These are phyloP conservation scores for Pyrus bretschneideri DNA, from an alignment of 306 rosid species.

Conservation along the genomic window DNA sequence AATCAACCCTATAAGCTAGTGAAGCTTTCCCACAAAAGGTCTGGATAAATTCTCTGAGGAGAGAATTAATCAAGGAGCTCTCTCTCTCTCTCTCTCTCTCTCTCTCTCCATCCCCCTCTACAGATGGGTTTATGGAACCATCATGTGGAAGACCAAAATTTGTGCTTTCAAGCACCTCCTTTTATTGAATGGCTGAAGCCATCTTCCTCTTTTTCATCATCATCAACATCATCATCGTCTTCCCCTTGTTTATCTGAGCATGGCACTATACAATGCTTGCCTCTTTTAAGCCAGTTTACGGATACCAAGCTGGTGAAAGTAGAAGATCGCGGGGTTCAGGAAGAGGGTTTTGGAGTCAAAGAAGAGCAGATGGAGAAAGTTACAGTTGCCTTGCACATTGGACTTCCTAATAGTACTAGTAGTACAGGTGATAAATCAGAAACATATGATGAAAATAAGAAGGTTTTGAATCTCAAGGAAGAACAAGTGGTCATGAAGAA, in stretches of 20 bases:
- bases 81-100: background rate
- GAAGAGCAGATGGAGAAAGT: conserved; percentile 51
- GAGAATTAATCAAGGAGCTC: conserved; percentile 25
- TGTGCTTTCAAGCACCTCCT: conserved; percentile 59
- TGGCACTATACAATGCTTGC: conserved; percentile 51
- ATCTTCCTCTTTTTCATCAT: conserved; percentile 25
- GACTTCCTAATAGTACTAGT: conserved; percentile 41
- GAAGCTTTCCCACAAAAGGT: conserved; percentile 35
- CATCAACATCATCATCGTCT: conserved; percentile 14
- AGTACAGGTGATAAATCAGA: background rate
- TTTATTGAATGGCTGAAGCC: conserved; percentile 98
- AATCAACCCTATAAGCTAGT: conserved; percentile 18
- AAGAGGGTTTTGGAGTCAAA: conserved; percentile 37
- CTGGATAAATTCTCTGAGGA: conserved; percentile 39
- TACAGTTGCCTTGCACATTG: conserved; percentile 76
- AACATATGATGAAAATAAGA: conserved; percentile 15
- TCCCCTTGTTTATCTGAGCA: conserved; percentile 23
- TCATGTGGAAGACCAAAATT: conserved; percentile 33
- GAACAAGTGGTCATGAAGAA: conserved; percentile 29
- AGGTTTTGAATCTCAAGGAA: conserved; percentile 30
- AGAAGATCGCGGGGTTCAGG: conserved; percentile 24
- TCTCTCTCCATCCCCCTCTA: conserved; percentile 17
- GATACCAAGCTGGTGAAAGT: conserved; percentile 25
- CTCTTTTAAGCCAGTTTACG: conserved; percentile 37
- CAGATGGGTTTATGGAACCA: conserved; percentile 60